Conservation (phyloP, 345 rosid species). For the Gossypium longicalyx region DNA sequence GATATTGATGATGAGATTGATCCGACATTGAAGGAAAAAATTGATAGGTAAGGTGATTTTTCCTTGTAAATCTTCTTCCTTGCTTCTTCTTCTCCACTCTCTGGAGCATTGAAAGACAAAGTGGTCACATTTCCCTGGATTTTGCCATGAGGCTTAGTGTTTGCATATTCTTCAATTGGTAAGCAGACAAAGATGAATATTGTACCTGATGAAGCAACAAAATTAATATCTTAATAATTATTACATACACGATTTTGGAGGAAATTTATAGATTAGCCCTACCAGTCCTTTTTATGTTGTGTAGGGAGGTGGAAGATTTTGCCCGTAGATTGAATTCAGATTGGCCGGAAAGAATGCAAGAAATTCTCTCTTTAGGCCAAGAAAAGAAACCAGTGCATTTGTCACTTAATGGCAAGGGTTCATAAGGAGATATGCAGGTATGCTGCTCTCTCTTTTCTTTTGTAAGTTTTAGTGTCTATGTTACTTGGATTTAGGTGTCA, state of each 20-base stretch:
- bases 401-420: conserved; percentile 51
- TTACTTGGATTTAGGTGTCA: not conserved
- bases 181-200: not conserved
- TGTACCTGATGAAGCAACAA: conserved; percentile 5
- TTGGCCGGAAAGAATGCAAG: conserved; percentile 75
- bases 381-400: conserved; percentile 44
- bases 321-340: conserved; percentile 81
- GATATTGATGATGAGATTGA: conserved; percentile 76
- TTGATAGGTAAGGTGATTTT: conserved; percentile 57
- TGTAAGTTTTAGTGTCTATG: not conserved
- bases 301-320: conserved; percentile 91
- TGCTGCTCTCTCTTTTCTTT: conserved; percentile 15
- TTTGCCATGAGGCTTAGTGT: not conserved
- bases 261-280: not conserved
- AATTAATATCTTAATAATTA: not conserved
- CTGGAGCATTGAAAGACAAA: not conserved
- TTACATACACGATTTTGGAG: not conserved
- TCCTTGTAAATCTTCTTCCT: not conserved
- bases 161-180: not conserved
- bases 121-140: not conserved
- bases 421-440: conserved; percentile 50
- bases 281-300: not conserved
- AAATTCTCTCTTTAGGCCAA: conserved; percentile 54
- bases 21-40: conserved; percentile 70
- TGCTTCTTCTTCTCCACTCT: not conserved